A percentile compares a stretch with the other conserved stretches of the same genome.
These are phyloP conservation scores for Colletotrichum endophyticum DNA, from an alignment of 2,329 filamentous ascomycete species.

Conservation along the genomic window DNA sequence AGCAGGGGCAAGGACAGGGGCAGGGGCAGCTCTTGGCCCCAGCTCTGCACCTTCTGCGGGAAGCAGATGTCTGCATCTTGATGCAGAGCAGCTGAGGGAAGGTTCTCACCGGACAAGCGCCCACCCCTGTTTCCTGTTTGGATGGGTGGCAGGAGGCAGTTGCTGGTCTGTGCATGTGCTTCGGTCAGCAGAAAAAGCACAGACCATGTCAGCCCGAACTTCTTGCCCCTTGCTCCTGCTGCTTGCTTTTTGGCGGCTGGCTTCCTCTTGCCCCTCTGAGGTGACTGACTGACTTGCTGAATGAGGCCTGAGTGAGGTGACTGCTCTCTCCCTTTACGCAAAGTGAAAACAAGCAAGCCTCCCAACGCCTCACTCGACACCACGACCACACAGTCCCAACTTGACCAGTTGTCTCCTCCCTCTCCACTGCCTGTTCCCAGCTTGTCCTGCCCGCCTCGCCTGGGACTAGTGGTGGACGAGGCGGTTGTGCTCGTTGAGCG, in stretches of 20 bases:
- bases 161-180: not conserved
- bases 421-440: not conserved
- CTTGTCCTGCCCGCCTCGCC: not conserved
- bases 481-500: not conserved
- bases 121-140: not conserved
- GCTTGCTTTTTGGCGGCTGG: not conserved
- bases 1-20: not conserved
- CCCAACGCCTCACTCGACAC: not conserved
- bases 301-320: not conserved
- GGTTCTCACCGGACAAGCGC: not conserved
- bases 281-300: not conserved
- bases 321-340: not conserved
- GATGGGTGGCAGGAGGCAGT: not conserved
- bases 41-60: not conserved
- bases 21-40: not conserved
- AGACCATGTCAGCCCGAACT: not conserved
- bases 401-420: not conserved
- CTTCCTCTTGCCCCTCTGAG: not conserved
- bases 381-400: not conserved
- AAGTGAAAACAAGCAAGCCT: not conserved
- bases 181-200: not conserved
- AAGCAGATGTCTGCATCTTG: not conserved
- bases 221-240: not conserved
- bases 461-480: not conserved
- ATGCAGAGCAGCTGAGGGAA: not conserved